A percentile compares a stretch with the other conserved stretches of the same genome.
Evolutionary conservation across 2,329 filamentous ascomycete genomes (phyloP).

Genomic region (Penicillium sp.): DNA sequence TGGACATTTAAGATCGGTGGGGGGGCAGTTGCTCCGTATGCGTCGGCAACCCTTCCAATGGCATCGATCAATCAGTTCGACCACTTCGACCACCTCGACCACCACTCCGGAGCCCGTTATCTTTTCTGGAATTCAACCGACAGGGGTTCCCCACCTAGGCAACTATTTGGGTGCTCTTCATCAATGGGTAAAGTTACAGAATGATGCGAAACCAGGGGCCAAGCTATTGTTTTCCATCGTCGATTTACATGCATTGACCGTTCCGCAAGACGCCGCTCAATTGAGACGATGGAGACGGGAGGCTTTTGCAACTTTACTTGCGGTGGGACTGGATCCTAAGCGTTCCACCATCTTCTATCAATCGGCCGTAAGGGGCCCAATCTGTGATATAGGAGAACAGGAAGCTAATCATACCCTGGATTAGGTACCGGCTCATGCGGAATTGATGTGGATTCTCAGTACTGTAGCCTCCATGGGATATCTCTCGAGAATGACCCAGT

Average conservation of each 20-base stretch:
- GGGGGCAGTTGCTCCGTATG: constrained; percentile 1
- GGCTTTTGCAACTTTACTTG: constrained; percentile 76
- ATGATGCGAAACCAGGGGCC: constrained; percentile 57
- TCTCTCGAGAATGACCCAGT: constrained; percentile 97
- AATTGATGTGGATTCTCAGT: constrained; percentile 96
- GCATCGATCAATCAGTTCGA: constrained; percentile 17
- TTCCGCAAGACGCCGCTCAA: constrained; percentile 64
- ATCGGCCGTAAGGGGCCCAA: constrained; percentile 59
- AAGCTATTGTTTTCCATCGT: constrained; percentile 83
- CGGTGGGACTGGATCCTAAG: constrained; percentile 79
- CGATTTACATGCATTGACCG: constrained; percentile 89
- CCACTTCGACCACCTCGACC: neutral
- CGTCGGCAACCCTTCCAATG: constrained; percentile 3
- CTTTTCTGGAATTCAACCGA: constrained; percentile 97
- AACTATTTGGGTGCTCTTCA: constrained; percentile 91
- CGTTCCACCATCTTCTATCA: constrained; percentile 80
- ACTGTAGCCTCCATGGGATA: constrained; percentile 91
- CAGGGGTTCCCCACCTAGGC: constrained; percentile 87
- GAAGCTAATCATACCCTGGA: neutral
- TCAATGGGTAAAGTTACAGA: constrained; percentile 82
- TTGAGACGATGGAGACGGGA: constrained; percentile 69
- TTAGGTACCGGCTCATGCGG: constrained; percentile 74
- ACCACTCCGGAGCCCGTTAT: constrained; percentile 53
- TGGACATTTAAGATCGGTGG: constrained; percentile 4
- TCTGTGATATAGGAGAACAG: neutral